Conservation (phyloP, 768 basidiomycete genomes). For the Amanita fuliginea region DNA sequence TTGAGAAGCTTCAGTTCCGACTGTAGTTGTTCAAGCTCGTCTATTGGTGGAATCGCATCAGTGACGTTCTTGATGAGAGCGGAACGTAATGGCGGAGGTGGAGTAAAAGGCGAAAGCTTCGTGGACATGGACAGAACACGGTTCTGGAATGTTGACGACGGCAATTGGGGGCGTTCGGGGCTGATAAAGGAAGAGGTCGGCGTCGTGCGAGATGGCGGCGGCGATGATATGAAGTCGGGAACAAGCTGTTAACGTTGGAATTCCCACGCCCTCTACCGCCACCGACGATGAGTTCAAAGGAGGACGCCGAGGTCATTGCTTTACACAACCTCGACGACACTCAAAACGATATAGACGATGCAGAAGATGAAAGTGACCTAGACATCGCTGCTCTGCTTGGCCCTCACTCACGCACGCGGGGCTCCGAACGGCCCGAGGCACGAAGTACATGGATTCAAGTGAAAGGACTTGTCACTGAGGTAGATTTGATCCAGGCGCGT, state of each 20-base stretch:
- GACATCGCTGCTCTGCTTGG: not conserved
- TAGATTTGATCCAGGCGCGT: slow-evolving; percentile 19
- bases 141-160: not conserved
- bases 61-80: slow-evolving; percentile 51
- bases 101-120: slow-evolving; percentile 39
- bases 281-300: slow-evolving; percentile 2
- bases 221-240: slow-evolving; percentile 22
- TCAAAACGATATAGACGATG: slow-evolving; percentile 70
- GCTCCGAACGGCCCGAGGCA: not conserved
- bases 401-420: not conserved
- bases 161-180: not conserved
- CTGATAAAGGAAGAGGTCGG: slow-evolving; percentile 3
- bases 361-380: slow-evolving; percentile 44
- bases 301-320: slow-evolving; percentile 6
- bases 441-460: slow-evolving; percentile 39
- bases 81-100: slow-evolving; percentile 42
- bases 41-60: slow-evolving; percentile 57
- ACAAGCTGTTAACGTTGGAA: slow-evolving; percentile 41
- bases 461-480: slow-evolving; percentile 60
- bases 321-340: slow-evolving; percentile 41
- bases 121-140: slow-evolving; percentile 41
- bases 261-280: slow-evolving; percentile 44
- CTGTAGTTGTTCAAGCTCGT: slow-evolving; percentile 60
- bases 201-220: slow-evolving; percentile 14
- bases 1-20: slow-evolving; percentile 46